phyloP scores from a whole-genome alignment of 495 filamentous ascomycete species.

The Neurospora sp. region DNA sequence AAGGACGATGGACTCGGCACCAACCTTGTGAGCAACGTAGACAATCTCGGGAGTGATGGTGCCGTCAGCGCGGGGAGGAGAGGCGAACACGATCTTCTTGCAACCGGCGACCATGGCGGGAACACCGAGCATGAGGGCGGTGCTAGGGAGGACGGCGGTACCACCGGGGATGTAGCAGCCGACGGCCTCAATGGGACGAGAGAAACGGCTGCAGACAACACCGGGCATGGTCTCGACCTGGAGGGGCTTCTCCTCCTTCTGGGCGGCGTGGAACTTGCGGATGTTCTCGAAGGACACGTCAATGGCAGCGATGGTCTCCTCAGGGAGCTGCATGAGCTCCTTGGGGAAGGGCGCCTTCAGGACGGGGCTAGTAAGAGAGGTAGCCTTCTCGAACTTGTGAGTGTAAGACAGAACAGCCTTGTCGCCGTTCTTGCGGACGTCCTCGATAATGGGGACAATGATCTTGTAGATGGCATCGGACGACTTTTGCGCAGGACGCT shows the following conservation, averaged over 20 bases:
- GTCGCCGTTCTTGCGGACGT: constrained; percentile 72
- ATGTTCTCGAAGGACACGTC: constrained; percentile 92
- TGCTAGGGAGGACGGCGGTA: constrained; percentile 90
- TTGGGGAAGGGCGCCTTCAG: constrained; percentile 77
- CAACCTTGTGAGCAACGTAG: constrained; percentile 95
- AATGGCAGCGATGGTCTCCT: constrained; percentile 80
- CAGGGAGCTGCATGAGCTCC: constrained; percentile 70
- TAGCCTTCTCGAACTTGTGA: constrained; percentile 94
- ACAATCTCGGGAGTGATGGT: constrained; percentile 93
- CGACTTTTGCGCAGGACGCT: constrained; percentile 85
- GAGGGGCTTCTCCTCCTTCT: constrained; percentile 68
- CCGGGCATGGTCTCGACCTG: constrained; percentile 95
- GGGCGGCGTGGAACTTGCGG: constrained; percentile 81
- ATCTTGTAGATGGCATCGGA: constrained; percentile 82
- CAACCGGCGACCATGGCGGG: constrained; percentile 98
- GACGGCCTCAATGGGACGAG: constrained; percentile 83
- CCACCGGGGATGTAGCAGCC: constrained; percentile 93
- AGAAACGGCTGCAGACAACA: constrained; percentile 87
- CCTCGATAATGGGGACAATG: constrained; percentile 81
- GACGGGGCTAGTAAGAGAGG: constrained; percentile 77
- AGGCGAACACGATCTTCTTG: constrained; percentile 85
- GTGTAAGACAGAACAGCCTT: constrained; percentile 82
- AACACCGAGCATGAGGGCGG: constrained; percentile 94
- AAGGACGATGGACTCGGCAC: constrained; percentile 87
- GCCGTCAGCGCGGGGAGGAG: constrained; percentile 82